Evolutionary conservation across 768 basidiomycete genomes (phyloP).

Genomic region (Lentinula aciculospora): DNA sequence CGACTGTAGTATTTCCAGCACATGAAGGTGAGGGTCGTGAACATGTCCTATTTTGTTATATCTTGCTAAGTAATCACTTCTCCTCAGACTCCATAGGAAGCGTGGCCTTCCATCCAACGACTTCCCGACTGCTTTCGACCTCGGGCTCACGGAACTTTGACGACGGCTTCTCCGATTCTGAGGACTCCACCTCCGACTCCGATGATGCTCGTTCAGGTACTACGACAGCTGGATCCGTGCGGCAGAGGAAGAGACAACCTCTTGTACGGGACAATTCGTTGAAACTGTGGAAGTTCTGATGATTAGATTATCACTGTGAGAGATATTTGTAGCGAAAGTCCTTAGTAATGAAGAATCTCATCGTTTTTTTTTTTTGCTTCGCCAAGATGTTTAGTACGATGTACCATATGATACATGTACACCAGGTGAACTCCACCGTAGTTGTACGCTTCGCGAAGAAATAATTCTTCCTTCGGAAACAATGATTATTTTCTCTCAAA

Average conservation of each 20-base stretch:
- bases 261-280: slow-evolving; percentile 15
- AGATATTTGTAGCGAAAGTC: too few species aligned
- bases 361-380: too few species aligned
- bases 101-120: slow-evolving; percentile 65
- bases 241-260: slow-evolving; percentile 5
- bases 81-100: slow-evolving; percentile 66
- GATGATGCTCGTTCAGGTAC: slow-evolving; percentile 9
- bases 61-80: not conserved
- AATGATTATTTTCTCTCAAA: too few species aligned
- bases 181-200: slow-evolving; percentile 15
- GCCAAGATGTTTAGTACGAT: too few species aligned
- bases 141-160: slow-evolving; percentile 79
- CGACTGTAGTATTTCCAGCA: slow-evolving; percentile 38
- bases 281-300: slow-evolving; percentile 17
- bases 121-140: slow-evolving; percentile 51
- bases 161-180: slow-evolving; percentile 16
- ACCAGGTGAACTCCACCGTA: too few species aligned
- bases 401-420: too few species aligned
- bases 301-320: not conserved
- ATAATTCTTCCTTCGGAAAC: too few species aligned
- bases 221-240: not conserved
- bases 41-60: too few species aligned
- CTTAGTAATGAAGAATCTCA: too few species aligned
- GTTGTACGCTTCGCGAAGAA: too few species aligned
- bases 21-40: slow-evolving; percentile 58